Evolutionary conservation across 1,284 basidiomycete species (phyloP).

Genomic region (Peniophora sp.): DNA sequence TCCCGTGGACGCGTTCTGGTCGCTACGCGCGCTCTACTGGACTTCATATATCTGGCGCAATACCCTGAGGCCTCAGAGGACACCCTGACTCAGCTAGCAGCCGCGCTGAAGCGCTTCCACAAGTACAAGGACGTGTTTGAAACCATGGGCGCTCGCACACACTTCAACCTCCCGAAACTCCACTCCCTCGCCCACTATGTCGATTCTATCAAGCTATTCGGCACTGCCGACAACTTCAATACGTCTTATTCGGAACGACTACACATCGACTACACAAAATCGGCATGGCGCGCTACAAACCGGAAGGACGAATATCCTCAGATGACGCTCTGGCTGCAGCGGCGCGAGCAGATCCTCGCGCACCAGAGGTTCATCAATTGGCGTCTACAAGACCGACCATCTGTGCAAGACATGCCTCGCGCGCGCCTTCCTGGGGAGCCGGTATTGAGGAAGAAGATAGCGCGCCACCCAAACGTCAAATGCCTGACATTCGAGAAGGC

Average conservation of each 20-base stretch:
- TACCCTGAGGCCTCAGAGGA: conserved; percentile 4
- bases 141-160: conserved; percentile 9
- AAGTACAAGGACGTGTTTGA: conserved; percentile 15
- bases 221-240: conserved; percentile 23
- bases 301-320: conserved; percentile 20
- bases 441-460: neutral
- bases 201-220: conserved; percentile 16
- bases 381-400: neutral
- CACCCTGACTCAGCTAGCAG: conserved; percentile 12
- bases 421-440: neutral
- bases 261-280: conserved; percentile 25
- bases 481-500: neutral
- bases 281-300: conserved; percentile 23
- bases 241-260: conserved; percentile 23
- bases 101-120: conserved; percentile 14
- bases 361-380: neutral
- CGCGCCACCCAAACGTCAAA: neutral
- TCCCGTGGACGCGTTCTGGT: neutral
- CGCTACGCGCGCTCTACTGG: conserved; percentile 5
- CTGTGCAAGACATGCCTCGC: neutral
- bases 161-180: conserved; percentile 10
- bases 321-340: conserved; percentile 26
- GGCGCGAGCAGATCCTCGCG: conserved; percentile 16
- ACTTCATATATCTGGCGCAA: conserved; percentile 8
- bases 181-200: conserved; percentile 22